These are phyloP conservation scores for Trichoderma hamatum DNA, from an alignment of 2,329 filamentous ascomycete genomes.

Conservation along the genomic window DNA sequence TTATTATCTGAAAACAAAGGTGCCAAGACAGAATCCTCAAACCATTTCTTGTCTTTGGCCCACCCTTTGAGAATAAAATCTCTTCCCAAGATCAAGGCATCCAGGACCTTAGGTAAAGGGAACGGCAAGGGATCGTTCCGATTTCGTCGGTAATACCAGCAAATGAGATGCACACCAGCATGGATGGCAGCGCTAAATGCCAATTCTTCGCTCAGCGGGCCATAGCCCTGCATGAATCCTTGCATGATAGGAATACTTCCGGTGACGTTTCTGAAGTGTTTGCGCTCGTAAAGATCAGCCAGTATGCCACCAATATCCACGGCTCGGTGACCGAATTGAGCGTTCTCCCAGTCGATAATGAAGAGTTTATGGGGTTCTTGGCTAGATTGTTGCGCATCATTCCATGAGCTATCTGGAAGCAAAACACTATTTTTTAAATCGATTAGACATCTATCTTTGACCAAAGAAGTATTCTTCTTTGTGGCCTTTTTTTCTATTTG, in stretches of 20 bases:
- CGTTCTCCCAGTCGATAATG: constrained; percentile 11
- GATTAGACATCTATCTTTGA: not conserved
- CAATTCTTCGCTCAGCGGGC: not conserved
- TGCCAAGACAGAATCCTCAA: not conserved
- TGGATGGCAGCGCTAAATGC: not conserved
- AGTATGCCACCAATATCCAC: constrained; percentile 4
- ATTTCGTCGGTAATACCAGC: constrained; percentile 13
- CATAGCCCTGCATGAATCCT: not conserved
- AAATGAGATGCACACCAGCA: constrained; percentile 7
- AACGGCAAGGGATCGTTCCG: not conserved
- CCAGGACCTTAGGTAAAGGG: not conserved
- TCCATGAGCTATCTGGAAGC: not conserved
- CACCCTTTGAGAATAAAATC: not conserved
- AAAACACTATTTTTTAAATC: not conserved
- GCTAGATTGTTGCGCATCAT: not conserved
- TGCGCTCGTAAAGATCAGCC: constrained; percentile 7
- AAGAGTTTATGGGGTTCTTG: not conserved
- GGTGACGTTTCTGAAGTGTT: not conserved
- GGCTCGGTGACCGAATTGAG: constrained; percentile 1
- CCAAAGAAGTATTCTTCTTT: not conserved
- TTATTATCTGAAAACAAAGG: not conserved
- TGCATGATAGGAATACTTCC: constrained; percentile 1
- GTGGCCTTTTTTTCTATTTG: not conserved
- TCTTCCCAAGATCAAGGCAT: not conserved
- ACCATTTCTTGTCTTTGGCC: not conserved